phyloP scores from a whole-genome alignment of 1,139 yeast genomes.

The Taiozyma sp. region DNA sequence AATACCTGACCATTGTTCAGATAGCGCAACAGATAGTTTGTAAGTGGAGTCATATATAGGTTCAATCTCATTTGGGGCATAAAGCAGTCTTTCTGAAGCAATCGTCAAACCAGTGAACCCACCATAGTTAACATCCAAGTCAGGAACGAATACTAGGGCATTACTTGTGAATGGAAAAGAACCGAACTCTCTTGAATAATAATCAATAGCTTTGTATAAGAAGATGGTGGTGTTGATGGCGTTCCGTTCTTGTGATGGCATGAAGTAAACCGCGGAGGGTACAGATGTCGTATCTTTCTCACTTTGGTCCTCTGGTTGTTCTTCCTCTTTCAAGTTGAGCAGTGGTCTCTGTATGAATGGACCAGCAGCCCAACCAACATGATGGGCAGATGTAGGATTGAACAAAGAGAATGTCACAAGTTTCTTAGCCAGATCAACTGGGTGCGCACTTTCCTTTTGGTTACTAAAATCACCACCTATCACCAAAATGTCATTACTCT shows the following conservation, averaged over 20 bases:
- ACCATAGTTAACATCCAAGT: conserved; percentile 45
- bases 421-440: conserved; percentile 65
- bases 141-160: conserved; percentile 69
- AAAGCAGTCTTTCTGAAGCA: conserved; percentile 59
- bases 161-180: conserved; percentile 88
- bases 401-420: conserved; percentile 73
- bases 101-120: conserved; percentile 78
- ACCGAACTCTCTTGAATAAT: conserved; percentile 82
- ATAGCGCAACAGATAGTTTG: conserved; percentile 58
- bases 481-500: conserved; percentile 48
- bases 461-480: conserved; percentile 71
- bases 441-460: conserved; percentile 45
- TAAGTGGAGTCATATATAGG: conserved; percentile 73
- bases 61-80: conserved; percentile 73
- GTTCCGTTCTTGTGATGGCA: conserved; percentile 20
- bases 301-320: conserved; percentile 36
- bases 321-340: conserved; percentile 32
- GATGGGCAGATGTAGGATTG: conserved; percentile 90
- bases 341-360: conserved; percentile 59
- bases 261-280: conserved; percentile 26
- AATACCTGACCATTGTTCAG: conserved; percentile 93
- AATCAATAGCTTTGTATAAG: conserved; percentile 73
- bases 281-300: conserved; percentile 30
- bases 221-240: conserved; percentile 76
- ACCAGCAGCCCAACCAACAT: conserved; percentile 95